A percentile compares a stretch with the other conserved stretches of the same genome.
Conservation (phyloP, 1,139 yeast species). For the Yamadazyma atmosphaerica region DNA sequence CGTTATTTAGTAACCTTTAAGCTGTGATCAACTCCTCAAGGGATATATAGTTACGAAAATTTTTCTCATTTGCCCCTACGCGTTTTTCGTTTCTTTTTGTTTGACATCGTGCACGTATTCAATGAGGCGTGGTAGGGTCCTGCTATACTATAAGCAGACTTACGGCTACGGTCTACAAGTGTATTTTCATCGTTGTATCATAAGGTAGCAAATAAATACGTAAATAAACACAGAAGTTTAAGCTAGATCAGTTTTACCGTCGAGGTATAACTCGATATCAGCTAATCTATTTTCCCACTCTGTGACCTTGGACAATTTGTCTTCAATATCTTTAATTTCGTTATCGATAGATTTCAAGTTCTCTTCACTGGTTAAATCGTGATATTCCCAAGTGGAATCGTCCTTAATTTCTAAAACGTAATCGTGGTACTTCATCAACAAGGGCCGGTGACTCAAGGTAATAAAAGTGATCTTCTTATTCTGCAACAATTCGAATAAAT, state of each 20-base stretch:
- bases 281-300: conserved; percentile 52
- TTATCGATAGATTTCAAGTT: conserved; percentile 62
- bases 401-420: conserved; percentile 65
- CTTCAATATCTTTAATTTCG: conserved; percentile 62
- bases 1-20: background rate
- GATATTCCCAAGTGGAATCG: conserved; percentile 39
- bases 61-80: conserved; percentile 2
- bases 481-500: conserved; percentile 75
- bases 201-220: background rate
- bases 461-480: conserved; percentile 72
- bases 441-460: conserved; percentile 84
- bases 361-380: conserved; percentile 57
- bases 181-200: background rate
- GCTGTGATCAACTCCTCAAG: background rate
- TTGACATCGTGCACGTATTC: background rate
- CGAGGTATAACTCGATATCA: conserved; percentile 43
- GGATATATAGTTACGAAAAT: conserved; percentile 1
- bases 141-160: too few relatives aligned
- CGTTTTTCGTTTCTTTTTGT: conserved; percentile 1
- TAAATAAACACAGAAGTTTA: background rate
- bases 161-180: background rate
- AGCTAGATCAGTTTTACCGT: conserved; percentile 26
- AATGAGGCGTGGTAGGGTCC: background rate
- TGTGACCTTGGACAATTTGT: conserved; percentile 52
- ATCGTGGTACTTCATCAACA: conserved; percentile 84